These are phyloP conservation scores for Aureobasidium uvarum DNA, from an alignment of 2,329 filamentous ascomycete genomes.

Conservation along the genomic window DNA sequence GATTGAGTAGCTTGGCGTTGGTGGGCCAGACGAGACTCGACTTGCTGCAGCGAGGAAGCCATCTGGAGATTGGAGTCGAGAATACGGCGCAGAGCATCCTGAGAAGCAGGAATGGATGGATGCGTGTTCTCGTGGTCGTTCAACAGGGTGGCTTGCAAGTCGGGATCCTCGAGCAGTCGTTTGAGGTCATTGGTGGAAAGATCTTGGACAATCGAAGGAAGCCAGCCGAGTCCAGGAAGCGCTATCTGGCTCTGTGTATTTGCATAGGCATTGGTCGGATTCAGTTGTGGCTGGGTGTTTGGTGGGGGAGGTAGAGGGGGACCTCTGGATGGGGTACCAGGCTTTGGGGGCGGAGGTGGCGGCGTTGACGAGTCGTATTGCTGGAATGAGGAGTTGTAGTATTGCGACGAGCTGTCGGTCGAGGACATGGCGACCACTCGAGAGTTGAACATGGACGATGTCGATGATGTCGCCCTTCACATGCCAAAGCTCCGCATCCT, in stretches of 20 bases:
- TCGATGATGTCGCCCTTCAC: slow-evolving; percentile 17
- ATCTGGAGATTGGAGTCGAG: slow-evolving; percentile 70
- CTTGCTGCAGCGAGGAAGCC: slow-evolving; percentile 60
- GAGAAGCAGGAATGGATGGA: slow-evolving; percentile 65
- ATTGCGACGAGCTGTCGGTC: slow-evolving; percentile 25
- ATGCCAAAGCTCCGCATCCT: slow-evolving; percentile 10
- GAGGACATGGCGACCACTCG: slow-evolving; percentile 12
- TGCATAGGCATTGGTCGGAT: slow-evolving; percentile 3
- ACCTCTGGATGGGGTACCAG: slow-evolving; percentile 44
- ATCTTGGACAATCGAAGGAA: slow-evolving; percentile 72
- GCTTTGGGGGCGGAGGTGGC: slow-evolving; percentile 50
- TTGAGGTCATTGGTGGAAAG: slow-evolving; percentile 75
- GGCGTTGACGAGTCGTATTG: slow-evolving; percentile 47
- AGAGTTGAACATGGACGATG: not conserved
- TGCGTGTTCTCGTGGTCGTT: slow-evolving; percentile 66
- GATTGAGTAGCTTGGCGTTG: slow-evolving; percentile 73
- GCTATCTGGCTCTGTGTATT: slow-evolving; percentile 29
- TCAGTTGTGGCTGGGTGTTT: slow-evolving; percentile 35
- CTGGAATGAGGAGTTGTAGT: slow-evolving; percentile 40
- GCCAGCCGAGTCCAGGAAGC: slow-evolving; percentile 64
- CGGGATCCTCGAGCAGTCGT: slow-evolving; percentile 61
- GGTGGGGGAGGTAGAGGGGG: slow-evolving; percentile 49
- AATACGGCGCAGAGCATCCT: slow-evolving; percentile 61
- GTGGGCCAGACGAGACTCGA: slow-evolving; percentile 58
- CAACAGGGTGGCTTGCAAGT: slow-evolving; percentile 71